Evolutionary conservation across 176 grass and related monocot species (phyloP).

Genomic region (Saccharum spontaneum): DNA sequence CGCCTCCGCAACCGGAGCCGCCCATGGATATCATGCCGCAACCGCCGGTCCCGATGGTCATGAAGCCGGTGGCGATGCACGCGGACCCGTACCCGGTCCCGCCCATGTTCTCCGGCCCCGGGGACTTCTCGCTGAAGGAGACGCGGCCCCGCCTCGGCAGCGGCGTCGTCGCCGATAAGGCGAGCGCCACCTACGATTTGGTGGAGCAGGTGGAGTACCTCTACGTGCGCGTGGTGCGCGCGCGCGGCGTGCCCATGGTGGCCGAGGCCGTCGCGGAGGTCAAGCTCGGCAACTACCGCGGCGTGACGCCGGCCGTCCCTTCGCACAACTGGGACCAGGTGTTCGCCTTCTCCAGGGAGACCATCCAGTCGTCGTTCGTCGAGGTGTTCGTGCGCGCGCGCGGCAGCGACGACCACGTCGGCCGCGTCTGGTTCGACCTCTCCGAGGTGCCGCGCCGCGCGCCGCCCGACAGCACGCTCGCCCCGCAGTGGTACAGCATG

Average conservation of each 20-base stretch:
- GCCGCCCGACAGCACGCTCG: conserved; percentile 84
- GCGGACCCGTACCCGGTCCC: conserved; percentile 57
- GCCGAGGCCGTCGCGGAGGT: conserved; percentile 77
- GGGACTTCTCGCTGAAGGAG: conserved; percentile 81
- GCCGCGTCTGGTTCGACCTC: conserved; percentile 83
- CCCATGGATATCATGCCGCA: conserved; percentile 39
- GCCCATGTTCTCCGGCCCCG: conserved; percentile 33
- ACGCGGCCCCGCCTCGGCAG: conserved; percentile 68
- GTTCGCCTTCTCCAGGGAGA: conserved; percentile 91
- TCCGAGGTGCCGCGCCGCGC: conserved; percentile 75
- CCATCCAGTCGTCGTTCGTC: conserved; percentile 72
- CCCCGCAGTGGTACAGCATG: conserved; percentile 88
- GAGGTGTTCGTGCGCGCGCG: conserved; percentile 73
- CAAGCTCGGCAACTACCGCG: conserved; percentile 92
- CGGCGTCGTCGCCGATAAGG: conserved; percentile 55
- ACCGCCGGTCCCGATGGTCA: neutral
- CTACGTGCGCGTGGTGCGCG: conserved; percentile 83
- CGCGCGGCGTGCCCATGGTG: conserved; percentile 45
- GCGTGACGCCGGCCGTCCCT: conserved; percentile 50
- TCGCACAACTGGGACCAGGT: conserved; percentile 74
- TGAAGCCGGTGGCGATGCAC: conserved; percentile 48
- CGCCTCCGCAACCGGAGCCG: conserved; percentile 33
- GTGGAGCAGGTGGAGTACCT: conserved; percentile 95
- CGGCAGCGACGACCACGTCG: conserved; percentile 73
- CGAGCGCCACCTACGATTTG: conserved; percentile 78